Evolutionary conservation across 2,329 filamentous ascomycete species (phyloP).

Genomic region (Xylariaceae sp.): DNA sequence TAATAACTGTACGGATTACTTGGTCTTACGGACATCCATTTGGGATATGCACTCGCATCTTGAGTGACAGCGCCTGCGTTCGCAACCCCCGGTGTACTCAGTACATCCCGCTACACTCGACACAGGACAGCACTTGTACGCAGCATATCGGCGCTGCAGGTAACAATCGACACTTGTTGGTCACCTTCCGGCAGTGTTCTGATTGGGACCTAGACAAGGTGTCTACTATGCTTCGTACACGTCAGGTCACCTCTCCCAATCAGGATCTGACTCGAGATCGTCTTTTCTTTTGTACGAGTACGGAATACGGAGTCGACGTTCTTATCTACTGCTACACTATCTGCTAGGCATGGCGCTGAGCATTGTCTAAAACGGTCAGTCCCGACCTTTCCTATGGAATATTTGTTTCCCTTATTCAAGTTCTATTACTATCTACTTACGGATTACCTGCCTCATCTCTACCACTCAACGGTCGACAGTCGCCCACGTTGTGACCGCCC

Average conservation of each 20-base stretch:
- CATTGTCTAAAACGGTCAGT: neutral
- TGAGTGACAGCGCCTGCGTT: neutral
- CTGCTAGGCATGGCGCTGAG: constrained; percentile 18
- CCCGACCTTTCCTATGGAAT: neutral
- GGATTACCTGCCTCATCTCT: constrained; percentile 5
- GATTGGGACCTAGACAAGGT: constrained; percentile 10
- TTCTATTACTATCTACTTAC: constrained; percentile 5
- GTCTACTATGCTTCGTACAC: neutral
- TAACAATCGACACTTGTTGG: constrained; percentile 9
- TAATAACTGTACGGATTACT: neutral
- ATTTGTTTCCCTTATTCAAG: neutral
- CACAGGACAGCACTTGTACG: neutral
- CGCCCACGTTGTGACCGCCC: constrained; percentile 18
- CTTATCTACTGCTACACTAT: constrained; percentile 10
- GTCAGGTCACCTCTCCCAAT: neutral
- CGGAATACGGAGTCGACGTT: neutral
- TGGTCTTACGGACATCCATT: neutral
- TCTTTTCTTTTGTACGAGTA: neutral
- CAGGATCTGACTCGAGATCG: neutral
- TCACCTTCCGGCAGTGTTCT: constrained; percentile 12
- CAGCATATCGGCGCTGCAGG: constrained; percentile 2
- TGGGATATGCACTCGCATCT: neutral
- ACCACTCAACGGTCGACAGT: constrained; percentile 14
- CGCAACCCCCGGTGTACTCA: neutral
- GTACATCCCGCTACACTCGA: neutral